Evolutionary conservation across 352 stramenopile genomes (phyloP).

Genomic region (Phytophthora litchii): DNA sequence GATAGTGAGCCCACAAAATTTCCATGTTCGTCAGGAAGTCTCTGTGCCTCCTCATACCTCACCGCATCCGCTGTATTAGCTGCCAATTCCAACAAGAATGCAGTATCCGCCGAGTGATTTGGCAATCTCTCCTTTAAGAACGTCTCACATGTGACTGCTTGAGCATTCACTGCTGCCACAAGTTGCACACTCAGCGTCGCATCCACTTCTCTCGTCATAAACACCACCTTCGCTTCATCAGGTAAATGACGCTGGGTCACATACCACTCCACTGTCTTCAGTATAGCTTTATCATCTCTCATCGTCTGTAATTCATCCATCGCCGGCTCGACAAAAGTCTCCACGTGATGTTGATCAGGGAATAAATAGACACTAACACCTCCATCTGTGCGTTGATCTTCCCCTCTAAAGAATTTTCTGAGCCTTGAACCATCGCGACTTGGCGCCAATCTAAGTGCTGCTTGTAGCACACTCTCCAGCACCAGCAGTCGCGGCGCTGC

Average conservation of each 20-base stretch:
- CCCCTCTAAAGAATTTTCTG: conserved; percentile 62
- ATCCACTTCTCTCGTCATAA: conserved; percentile 64
- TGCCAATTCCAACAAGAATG: conserved; percentile 63
- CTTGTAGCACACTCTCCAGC: conserved; percentile 73
- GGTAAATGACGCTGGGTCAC: conserved; percentile 44
- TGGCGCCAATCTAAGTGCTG: conserved; percentile 68
- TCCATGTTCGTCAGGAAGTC: conserved; percentile 32
- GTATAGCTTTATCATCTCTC: conserved; percentile 51
- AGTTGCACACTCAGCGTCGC: conserved; percentile 47
- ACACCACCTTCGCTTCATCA: conserved; percentile 44
- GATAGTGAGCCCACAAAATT: conserved; percentile 17
- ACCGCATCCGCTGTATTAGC: conserved; percentile 67
- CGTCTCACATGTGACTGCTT: conserved; percentile 61
- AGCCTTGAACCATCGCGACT: conserved; percentile 69
- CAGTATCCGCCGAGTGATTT: conserved; percentile 26
- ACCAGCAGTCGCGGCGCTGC: conserved; percentile 58
- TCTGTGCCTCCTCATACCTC: conserved; percentile 48
- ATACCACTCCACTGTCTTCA: conserved; percentile 77
- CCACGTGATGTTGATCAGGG: conserved; percentile 71
- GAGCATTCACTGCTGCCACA: conserved; percentile 39
- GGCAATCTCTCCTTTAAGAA: conserved; percentile 55
- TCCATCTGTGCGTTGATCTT: conserved; percentile 53
- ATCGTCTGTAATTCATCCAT: conserved; percentile 44
- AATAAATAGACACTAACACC: conserved; percentile 65
- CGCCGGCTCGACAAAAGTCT: conserved; percentile 54